phyloP scores from a whole-genome alignment of 2,329 filamentous ascomycete species.

The Ophiostoma ulmi region DNA sequence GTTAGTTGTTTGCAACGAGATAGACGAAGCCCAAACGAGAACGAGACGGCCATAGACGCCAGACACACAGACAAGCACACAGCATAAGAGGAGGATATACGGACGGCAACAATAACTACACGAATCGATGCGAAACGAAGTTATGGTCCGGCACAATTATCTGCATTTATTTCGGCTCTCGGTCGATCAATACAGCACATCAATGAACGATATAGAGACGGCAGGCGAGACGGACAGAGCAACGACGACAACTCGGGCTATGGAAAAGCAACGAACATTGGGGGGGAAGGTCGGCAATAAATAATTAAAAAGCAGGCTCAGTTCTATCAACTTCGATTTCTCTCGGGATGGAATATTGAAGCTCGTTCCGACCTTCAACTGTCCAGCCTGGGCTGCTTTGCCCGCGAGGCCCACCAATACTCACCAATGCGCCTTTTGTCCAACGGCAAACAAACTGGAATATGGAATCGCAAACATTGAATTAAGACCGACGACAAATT shows the following conservation, averaged over 20 bases:
- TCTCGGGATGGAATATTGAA: not conserved
- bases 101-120: not conserved
- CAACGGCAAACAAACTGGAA: too few relatives aligned
- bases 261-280: not conserved
- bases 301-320: not conserved
- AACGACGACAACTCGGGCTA: not conserved
- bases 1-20: conserved; percentile 40
- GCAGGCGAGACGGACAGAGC: not conserved
- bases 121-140: not conserved
- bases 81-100: not conserved
- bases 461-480: not conserved
- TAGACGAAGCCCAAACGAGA: conserved; percentile 23
- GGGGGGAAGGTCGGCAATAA: not conserved
- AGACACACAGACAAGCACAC: conserved; percentile 12
- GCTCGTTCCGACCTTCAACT: not conserved
- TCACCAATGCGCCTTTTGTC: not conserved
- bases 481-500: not conserved
- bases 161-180: not conserved
- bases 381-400: not conserved
- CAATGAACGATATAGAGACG: not conserved
- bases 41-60: conserved; percentile 12
- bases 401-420: not conserved
- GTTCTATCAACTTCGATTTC: not conserved
- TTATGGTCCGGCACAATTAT: not conserved
- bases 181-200: not conserved